Base-by-base conservation (phyloP, 345 rosid genomes). In the Zanthoxylum bungeanum region DNA sequence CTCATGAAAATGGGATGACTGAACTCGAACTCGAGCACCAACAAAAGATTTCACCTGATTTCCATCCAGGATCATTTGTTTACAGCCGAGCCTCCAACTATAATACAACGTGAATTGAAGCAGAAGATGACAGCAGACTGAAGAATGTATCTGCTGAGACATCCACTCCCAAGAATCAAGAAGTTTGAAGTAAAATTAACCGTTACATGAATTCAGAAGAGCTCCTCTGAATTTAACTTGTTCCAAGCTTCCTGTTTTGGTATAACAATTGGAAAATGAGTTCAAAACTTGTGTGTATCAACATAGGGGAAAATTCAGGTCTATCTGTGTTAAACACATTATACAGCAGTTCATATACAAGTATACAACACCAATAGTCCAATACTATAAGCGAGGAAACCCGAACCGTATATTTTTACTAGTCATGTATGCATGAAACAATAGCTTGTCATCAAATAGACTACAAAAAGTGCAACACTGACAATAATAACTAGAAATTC, bases 161-260 rank as follows among this genome's bases (percentile, higher is more conserved):
- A 22, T 24, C 25, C n/a, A n/a, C 70, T 72, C 71, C 64, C 76
- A 60, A 55, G 72, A 64, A 47, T 64, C 66, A 66, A 52, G n/a
- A 66, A 52, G 64, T 47, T 58, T 17, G 12, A 2, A 60, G 76
- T 68, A 62, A 62, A 69, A 53, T 60, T 3, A 60, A 70, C 49
- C 50, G 62, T 40, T 42, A 55, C 17, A 7, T 30, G 55, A 60
- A 52, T 72, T 85, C 76, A 91, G 72, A 89, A 89, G 68, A 91
- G 91, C 88, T 91, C 97, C 84, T 89, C 95, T 2, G 91, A 91
- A 80, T 91, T 91, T 75, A 91, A 89, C 75, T 91, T 91, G 86
- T 91, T 91, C 95, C 93, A 91, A 40, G 95, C 90, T 84, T 91
- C 97, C 91, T 89, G 61, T 78, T 61, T 76, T 57, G 36, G 22